phyloP scores from a whole-genome alignment of 768 basidiomycete species.

The Asterophora parasitica region DNA sequence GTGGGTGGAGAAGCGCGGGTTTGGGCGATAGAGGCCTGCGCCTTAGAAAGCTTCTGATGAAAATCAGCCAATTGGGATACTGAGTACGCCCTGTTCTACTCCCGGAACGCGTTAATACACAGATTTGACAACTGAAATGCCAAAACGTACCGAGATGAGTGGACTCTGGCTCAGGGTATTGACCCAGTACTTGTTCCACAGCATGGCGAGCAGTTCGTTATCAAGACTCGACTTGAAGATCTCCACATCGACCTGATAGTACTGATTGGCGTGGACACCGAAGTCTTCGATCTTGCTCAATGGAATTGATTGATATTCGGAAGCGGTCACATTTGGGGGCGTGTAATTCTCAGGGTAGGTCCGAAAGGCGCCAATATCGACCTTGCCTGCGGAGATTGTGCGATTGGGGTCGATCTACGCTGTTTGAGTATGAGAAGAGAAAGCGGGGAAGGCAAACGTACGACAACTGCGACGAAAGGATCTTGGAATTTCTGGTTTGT shows the following conservation, averaged over 20 bases:
- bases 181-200: constrained; percentile 99
- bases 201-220: constrained; percentile 76
- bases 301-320: constrained; percentile 95
- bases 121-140: neutral
- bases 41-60: constrained; percentile 82
- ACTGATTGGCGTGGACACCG: constrained; percentile 95
- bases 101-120: neutral
- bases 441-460: constrained; percentile 33
- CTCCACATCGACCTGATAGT: constrained; percentile 91
- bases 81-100: constrained; percentile 89
- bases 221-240: constrained; percentile 93
- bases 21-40: constrained; percentile 49
- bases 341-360: constrained; percentile 96
- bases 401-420: constrained; percentile 93
- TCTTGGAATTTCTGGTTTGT: constrained; percentile 94
- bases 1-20: constrained; percentile 56
- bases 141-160: constrained; percentile 67
- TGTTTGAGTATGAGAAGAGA: neutral
- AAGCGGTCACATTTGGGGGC: constrained; percentile 62
- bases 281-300: constrained; percentile 98
- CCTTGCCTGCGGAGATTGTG: constrained; percentile 96
- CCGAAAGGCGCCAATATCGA: constrained; percentile 98
- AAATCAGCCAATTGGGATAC: constrained; percentile 88
- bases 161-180: constrained; percentile 94
- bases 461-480: constrained; percentile 96